Conservation (phyloP, 2,329 filamentous ascomycete genomes). For the Penicillium sp. region DNA sequence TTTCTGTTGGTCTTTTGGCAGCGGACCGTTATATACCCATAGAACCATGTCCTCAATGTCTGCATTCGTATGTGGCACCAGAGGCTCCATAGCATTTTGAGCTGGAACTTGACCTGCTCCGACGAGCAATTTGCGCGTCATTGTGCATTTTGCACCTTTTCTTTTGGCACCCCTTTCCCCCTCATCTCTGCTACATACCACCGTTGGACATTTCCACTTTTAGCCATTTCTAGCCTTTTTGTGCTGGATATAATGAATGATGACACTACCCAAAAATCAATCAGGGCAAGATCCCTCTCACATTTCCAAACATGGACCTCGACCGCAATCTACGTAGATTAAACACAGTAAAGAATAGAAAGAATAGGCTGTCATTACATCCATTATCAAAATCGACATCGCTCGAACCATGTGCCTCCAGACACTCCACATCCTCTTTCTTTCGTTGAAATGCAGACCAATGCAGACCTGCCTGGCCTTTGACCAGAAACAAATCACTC, state of each 20-base stretch:
- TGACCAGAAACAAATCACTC: neutral
- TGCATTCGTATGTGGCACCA: conserved; percentile 1
- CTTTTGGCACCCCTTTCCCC: conserved; percentile 3
- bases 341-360: conserved; percentile 1
- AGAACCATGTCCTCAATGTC: neutral
- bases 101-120: neutral
- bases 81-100: neutral
- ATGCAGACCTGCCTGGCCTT: neutral
- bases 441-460: conserved; percentile 4
- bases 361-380: conserved; percentile 25
- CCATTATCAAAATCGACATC: conserved; percentile 27
- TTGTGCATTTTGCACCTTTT: conserved; percentile 9
- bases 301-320: conserved; percentile 1
- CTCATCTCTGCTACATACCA: conserved; percentile 15
- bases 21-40: conserved; percentile 14
- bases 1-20: neutral
- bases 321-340: neutral
- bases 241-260: conserved; percentile 23
- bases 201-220: conserved; percentile 9
- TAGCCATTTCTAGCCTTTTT: conserved; percentile 10
- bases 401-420: conserved; percentile 14
- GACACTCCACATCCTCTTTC: conserved; percentile 13
- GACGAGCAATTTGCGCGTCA: neutral
- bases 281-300: conserved; percentile 2
- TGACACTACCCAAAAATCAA: conserved; percentile 13